phyloP scores from a whole-genome alignment of 352 stramenopile genomes.

The Stephanocyclus meneghinianus region DNA sequence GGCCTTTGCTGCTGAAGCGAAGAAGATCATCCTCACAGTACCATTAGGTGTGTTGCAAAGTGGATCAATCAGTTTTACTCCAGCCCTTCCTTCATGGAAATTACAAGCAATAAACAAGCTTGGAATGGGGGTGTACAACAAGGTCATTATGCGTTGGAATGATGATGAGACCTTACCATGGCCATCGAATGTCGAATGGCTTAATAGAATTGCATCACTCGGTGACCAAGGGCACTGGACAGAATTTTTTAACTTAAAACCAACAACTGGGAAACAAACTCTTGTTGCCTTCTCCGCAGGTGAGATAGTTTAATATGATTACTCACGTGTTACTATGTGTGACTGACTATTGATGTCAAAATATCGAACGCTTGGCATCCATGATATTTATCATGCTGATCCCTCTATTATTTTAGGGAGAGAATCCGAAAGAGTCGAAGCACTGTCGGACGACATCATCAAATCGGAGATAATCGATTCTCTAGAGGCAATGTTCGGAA shows the following conservation, averaged over 20 bases:
- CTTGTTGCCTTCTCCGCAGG: not conserved
- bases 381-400: not conserved
- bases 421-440: not conserved
- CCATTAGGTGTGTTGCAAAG: conserved; percentile 80
- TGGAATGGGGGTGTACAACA: conserved; percentile 80
- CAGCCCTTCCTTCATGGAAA: conserved; percentile 71
- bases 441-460: not conserved
- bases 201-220: conserved; percentile 47
- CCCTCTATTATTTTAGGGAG: not conserved
- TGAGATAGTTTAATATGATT: not conserved
- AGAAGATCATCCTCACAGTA: conserved; percentile 72
- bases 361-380: not conserved
- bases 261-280: not conserved
- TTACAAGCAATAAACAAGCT: conserved; percentile 70
- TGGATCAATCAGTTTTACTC: conserved; percentile 64
- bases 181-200: conserved; percentile 31
- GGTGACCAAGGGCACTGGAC: conserved; percentile 43
- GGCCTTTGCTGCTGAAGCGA: conserved; percentile 29
- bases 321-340: not conserved
- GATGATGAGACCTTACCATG: conserved; percentile 26
- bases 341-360: not conserved
- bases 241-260: conserved; percentile 44
- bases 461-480: not conserved
- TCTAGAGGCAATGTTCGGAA: not conserved
- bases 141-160: conserved; percentile 61